Conservation (phyloP, 2,329 filamentous ascomycete species). For the Graphium sp. region DNA sequence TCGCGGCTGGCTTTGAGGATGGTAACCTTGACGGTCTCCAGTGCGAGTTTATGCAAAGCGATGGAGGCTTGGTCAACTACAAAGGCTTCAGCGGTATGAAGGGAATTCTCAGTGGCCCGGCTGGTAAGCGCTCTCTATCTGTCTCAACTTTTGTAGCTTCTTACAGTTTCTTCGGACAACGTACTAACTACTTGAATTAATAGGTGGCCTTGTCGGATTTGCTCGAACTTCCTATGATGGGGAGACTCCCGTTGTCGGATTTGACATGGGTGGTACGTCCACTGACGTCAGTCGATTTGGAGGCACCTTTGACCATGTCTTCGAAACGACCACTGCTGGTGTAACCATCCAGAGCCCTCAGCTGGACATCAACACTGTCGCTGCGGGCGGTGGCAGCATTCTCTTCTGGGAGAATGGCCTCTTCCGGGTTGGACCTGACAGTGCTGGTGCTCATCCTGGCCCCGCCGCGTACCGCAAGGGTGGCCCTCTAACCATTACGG, state of each 20-base stretch:
- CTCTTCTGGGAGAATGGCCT: conserved; percentile 57
- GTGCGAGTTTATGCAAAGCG: conserved; percentile 56
- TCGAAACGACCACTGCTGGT: conserved; percentile 64
- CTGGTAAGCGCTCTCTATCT: no score
- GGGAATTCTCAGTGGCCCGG: conserved; percentile 57
- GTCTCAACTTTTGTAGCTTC: no score
- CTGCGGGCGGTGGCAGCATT: conserved; percentile 56
- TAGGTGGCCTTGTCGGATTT: conserved; percentile 52
- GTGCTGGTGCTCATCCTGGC: conserved; percentile 52
- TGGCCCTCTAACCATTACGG: conserved; percentile 54
- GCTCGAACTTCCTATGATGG: conserved; percentile 1
- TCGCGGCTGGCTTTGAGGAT: not conserved
- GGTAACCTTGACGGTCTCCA: not conserved
- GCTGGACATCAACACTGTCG: conserved; percentile 69
- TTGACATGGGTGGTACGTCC: conserved; percentile 40
- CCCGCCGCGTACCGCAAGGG: conserved; percentile 58
- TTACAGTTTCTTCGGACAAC: no score
- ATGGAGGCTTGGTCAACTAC: conserved; percentile 32
- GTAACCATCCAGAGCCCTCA: conserved; percentile 66
- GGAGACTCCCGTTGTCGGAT: conserved; percentile 1
- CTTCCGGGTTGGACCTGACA: conserved; percentile 58
- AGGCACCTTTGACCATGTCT: conserved; percentile 25
- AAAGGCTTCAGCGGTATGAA: conserved; percentile 52
- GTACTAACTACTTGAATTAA: no score
- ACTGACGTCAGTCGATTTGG: conserved; percentile 59